Base-by-base conservation (phyloP, 495 filamentous ascomycete species). In the Aspergillus bridgeri region DNA sequence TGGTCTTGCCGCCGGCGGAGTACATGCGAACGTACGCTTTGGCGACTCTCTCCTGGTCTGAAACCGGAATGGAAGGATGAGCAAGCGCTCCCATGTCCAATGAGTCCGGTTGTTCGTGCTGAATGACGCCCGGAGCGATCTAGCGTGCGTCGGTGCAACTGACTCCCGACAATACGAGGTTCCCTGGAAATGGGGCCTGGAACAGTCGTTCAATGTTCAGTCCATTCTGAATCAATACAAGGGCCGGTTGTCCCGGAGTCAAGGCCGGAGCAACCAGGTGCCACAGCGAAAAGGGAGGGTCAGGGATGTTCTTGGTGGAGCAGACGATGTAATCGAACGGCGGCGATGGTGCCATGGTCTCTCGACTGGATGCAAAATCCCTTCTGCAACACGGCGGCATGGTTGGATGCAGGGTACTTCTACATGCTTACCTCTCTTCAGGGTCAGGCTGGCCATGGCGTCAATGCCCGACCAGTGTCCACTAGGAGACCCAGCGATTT, bases 141-240 rank as follows among this genome's bases (percentile, higher is more conserved):
- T 87, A 80, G 20, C 71, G 74, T 0, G 78, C 69, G 44, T 77
- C 76, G 49, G 80, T 81, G n/a, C 79, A 68, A 15, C 69, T 72
- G 19, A 88, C 75, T 5, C 81, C 79, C 3, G 76, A 81, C 5
- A 87, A 65, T 24, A 83, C 60, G 3, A 75, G 66, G 53, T 81
- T 87, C 0, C 56, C 18, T 0, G 83, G 83, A 60, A 83, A 86
- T 0, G 66, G 64, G 2, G 58, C 51, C 29, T 80, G 58, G 15
- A 86, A 59, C 0, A 83, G 85, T 4, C 72, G 73, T 60, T 87
- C 84, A 60, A 88, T 86, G 60, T 83, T 82, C 13, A 88, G 70
- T 2, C 84, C 85, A 59, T 87, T 88, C 63, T 88, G 85, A 27
- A 83, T 70, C 2, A 88, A 73, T 0, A 84, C 70, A 44, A 87